Percentiles rank a stretch among this genome's conserved stretches.
Evolutionary conservation across 108 stramenopile genomes (phyloP).

Genomic region (Discostella stelligeroides): DNA sequence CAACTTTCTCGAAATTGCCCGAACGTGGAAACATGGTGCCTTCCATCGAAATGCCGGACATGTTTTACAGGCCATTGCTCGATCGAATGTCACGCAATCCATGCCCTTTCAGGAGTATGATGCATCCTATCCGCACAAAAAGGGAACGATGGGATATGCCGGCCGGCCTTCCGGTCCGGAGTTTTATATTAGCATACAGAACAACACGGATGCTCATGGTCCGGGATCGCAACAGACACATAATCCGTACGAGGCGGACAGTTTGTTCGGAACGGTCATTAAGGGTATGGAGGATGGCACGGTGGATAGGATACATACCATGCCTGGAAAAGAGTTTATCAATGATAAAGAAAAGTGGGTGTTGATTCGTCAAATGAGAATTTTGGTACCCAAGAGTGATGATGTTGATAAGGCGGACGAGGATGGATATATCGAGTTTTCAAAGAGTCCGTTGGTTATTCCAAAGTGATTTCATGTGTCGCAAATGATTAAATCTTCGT

Average conservation of each 20-base stretch:
- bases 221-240: constrained; percentile 81
- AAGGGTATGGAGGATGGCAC: constrained; percentile 68
- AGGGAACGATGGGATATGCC: constrained; percentile 85
- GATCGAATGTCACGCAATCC: constrained; percentile 34
- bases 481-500: too few species aligned
- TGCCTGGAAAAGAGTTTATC: constrained; percentile 61
- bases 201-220: constrained; percentile 85
- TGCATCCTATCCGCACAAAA: constrained; percentile 73
- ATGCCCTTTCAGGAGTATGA: constrained; percentile 90
- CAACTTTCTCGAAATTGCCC: constrained; percentile 82
- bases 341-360: constrained; percentile 57
- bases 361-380: constrained; percentile 57
- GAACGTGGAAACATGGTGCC: constrained; percentile 67
- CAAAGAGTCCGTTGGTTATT: constrained; percentile 12
- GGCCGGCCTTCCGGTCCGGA: constrained; percentile 86
- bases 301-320: constrained; percentile 59
- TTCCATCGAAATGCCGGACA: constrained; percentile 87
- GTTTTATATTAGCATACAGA: constrained; percentile 74
- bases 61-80: constrained; percentile 73
- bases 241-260: constrained; percentile 91
- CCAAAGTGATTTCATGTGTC: too few species aligned
- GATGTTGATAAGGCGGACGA: neutral
- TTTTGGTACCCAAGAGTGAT: constrained; percentile 49
- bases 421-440: constrained; percentile 46
- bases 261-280: constrained; percentile 82